Base-by-base conservation (phyloP, 140 eudicot genomes). In the Bidens hawaiensis region DNA sequence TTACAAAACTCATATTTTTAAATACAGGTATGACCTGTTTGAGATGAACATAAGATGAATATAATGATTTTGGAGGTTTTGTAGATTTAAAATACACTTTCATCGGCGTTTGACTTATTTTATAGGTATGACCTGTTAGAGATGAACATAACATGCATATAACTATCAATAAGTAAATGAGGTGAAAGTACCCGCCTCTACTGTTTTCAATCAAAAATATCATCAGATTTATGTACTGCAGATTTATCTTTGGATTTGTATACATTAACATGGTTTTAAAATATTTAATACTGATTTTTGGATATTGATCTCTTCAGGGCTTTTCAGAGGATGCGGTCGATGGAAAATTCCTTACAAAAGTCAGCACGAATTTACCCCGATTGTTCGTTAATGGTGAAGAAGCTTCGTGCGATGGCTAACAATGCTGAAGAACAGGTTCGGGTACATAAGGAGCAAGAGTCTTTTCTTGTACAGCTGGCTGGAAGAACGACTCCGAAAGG, bases 401-500 rank as follows among this genome's bases (percentile, higher is more conserved):
- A 74, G 65, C 96, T 93, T 18, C 93, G 96, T 63, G 94, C 95
- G 23, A 93, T 88, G 99, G 79, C 96, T 36, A 69, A 79, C 69
- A 93, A 72, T 72, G 87, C 89, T 27, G 99, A 93, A 77, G 95
- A 93, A 59, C 74, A 78, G 67, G 78, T 88, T 40, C 78, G 77
- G 36, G 70, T 78, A 41, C 95, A 83, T 31, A 82, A 78, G 78
- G 77, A 74, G 24, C 95, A 87, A 72, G 85, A 79, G 62, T 55
- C 76, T 28, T 93, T 82, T 75, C 85, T 93, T 22, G 75, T 76
- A 54, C 89, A 76, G 76, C 83, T 93, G 69, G 89, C 94, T 15
- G 99, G 87, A 64, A 82, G 99, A 75, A 93, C 99, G 48, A 88
- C 94, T 7, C 96, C 96, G 0, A 93, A 88, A 69, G 95, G 99